A percentile compares a stretch with the other conserved stretches of the same genome.
Evolutionary conservation across 2,329 filamentous ascomycete genomes (phyloP).

Genomic region (Teratosphaeriaceae sp.): DNA sequence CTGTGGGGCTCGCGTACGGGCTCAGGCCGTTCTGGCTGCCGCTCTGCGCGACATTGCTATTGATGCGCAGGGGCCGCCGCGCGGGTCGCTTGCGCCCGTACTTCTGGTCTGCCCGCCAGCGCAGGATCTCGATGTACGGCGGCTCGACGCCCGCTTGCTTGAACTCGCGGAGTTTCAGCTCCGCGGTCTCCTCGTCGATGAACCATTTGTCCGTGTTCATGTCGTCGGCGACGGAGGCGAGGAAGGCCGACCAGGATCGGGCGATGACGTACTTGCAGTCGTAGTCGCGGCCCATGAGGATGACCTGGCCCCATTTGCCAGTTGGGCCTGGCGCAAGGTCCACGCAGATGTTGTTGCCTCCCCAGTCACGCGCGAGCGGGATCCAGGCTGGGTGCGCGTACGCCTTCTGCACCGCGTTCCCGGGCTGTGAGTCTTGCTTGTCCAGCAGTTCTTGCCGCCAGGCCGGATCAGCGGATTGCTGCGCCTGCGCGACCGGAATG

Average conservation of each 20-base stretch:
- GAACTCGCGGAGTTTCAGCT: slow-evolving; percentile 90
- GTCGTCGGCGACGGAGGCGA: slow-evolving; percentile 85
- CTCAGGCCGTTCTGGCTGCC: slow-evolving; percentile 44
- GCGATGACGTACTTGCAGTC: slow-evolving; percentile 97
- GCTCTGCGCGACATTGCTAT: slow-evolving; percentile 46
- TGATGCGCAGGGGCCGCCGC: slow-evolving; percentile 42
- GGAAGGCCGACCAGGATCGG: slow-evolving; percentile 80
- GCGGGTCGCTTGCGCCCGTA: slow-evolving; percentile 57
- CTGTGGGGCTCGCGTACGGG: slow-evolving; percentile 60
- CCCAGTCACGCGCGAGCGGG: slow-evolving; percentile 93
- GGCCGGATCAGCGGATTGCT: slow-evolving; percentile 38
- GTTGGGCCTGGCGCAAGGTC: slow-evolving; percentile 85
- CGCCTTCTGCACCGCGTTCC: slow-evolving; percentile 79
- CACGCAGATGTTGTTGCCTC: slow-evolving; percentile 92
- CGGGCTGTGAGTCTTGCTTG: slow-evolving; percentile 81
- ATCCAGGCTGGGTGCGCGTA: slow-evolving; percentile 97
- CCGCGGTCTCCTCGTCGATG: slow-evolving; percentile 85
- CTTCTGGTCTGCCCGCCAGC: slow-evolving; percentile 95
- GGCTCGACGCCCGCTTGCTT: slow-evolving; percentile 85
- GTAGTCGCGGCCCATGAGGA: slow-evolving; percentile 94
- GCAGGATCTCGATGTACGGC: slow-evolving; percentile 85
- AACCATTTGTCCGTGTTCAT: slow-evolving; percentile 82
- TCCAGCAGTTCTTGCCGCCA: slow-evolving; percentile 83
- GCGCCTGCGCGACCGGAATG: slow-evolving; percentile 26
- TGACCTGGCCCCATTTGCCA: slow-evolving; percentile 93